Evolutionary conservation across 352 stramenopile species (phyloP), one percentile per base, ranked within the genome.

Genomic region (Globisporangium uncinulatum): DNA sequence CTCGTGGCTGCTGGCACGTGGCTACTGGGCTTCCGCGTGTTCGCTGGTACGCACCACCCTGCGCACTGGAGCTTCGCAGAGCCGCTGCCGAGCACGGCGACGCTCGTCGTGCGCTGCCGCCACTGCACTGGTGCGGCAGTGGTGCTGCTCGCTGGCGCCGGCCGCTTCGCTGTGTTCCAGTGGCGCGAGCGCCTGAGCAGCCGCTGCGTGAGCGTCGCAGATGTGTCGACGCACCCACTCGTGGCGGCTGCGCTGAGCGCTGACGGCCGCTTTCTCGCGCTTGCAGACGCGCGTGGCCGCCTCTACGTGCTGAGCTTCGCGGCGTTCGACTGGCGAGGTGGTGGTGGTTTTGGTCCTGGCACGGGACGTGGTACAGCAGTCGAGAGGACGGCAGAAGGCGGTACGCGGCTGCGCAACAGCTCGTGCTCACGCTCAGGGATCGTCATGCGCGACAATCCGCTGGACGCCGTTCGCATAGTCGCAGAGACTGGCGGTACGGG

Each of bases 181-280:
- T 89, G 79, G 79, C 57, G 50, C 58, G 79, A 89, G 39, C 70
- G 76, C 3, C 77, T 87, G 56, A 84, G 74, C 43, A 69, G 81
- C 45, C 66, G 79, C 5, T 65, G 70, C 24, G 51, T 86, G 2
- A 72, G 68, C 32, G 34, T 80, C n/a, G 66, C 68, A 17, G 51
- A 60, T 9, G 21, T 82, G 9, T 66, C 71, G 6, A 57, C 61
- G 7, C 44, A 47, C 20, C 13, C 24, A 7, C 47, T 86, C 0
- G 29, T 63, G 0, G 50, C 56, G 19, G 59, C 63, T 19, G 59
- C 66, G 0, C 45, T 67, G n/a, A 73, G 59, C n/a, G 17, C 54
- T 3, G 65, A 74, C 39, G 74, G 72, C 2, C 66, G 43, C 9
- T 84, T 70, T 62, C 11, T 71, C 21, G 59, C 68, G 0, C 7